Base-by-base conservation (phyloP, 768 basidiomycete genomes). In the Daedaleopsis nitida region DNA sequence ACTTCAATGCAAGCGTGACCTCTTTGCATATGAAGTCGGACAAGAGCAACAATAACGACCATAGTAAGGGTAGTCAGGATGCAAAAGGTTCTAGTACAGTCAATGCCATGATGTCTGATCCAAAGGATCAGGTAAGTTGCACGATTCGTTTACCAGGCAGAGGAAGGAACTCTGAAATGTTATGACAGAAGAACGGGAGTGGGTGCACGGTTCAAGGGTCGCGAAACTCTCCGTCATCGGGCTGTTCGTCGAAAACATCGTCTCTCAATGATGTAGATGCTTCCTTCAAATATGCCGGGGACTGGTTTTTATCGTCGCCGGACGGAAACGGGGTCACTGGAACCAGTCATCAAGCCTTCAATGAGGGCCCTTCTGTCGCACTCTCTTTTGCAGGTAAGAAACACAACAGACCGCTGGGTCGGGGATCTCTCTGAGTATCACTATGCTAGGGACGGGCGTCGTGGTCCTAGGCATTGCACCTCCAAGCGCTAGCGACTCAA, bases 401-500 rank as follows among this genome's bases (percentile, higher is more conserved):
- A n/a, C n/a, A n/a, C n/a, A n/a, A n/a, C n/a, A n/a, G 21, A 24
- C 24, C 27, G 10, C 9, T 17, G 21, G 7, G 7, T 13, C 1
- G n/a, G 23, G 13, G 17, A 7, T 3, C 10, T 24, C 27, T 14
- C 49, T 62, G 17, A 62, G 57, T n/a, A 42, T 1, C 1, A 47
- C 35, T 45, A 13, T 17, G 16, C n/a, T 49, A 83, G 81, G 80
- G n/a, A 78, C 75, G n/a, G 76, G 74, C 23, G 76, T 83, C 16
- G 70, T 75, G 2, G 77, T 82, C 8, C 77, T 79, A 54, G 82
- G 82, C 0, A 78, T 77, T 8, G 75, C 83, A 13, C 78, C 78
- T 5, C 62, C 67, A 17, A 80, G 78, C 65, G 53, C 48, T 1
- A 72, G 73, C 1, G 19, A 63, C 19, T 62, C 49, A 35, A 78